phyloP scores from a whole-genome alignment of 1,139 yeast genomes.

The Taiozyma sp. region DNA sequence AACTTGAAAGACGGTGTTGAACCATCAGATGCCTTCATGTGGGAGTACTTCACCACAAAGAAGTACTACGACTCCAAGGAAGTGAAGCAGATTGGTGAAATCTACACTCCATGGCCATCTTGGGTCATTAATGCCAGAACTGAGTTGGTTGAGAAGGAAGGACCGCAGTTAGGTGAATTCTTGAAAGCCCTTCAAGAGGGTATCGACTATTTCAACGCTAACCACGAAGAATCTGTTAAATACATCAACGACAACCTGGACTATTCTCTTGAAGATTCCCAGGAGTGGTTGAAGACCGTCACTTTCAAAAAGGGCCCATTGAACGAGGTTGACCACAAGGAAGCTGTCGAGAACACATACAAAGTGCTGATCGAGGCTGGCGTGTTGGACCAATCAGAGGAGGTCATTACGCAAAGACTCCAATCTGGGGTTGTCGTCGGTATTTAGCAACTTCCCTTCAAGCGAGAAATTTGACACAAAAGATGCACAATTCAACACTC shows the following conservation, averaged over 20 bases:
- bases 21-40: slow-evolving; percentile 82
- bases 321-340: slow-evolving; percentile 40
- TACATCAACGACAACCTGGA: slow-evolving; percentile 67
- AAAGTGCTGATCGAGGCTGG: slow-evolving; percentile 38
- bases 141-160: slow-evolving; percentile 29
- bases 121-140: slow-evolving; percentile 71
- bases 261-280: slow-evolving; percentile 73
- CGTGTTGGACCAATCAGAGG: slow-evolving; percentile 18
- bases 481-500: not conserved
- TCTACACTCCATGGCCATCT: slow-evolving; percentile 95
- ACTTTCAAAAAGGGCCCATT: slow-evolving; percentile 47
- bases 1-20: slow-evolving; percentile 45
- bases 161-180: slow-evolving; percentile 35
- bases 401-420: slow-evolving; percentile 12
- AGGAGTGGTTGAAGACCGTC: slow-evolving; percentile 77
- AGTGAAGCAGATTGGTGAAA: slow-evolving; percentile 78
- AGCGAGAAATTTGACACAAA: not conserved
- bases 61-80: slow-evolving; percentile 77
- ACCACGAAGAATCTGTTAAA: slow-evolving; percentile 62
- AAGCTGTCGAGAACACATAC: slow-evolving; percentile 54
- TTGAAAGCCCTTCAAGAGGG: slow-evolving; percentile 60
- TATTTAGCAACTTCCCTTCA: not conserved
- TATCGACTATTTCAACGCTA: slow-evolving; percentile 52
- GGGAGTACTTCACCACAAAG: slow-evolving; percentile 91
- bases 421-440: not conserved